Conservation (phyloP, 257 asterid genomes). For the Knoxia roxburghii region DNA sequence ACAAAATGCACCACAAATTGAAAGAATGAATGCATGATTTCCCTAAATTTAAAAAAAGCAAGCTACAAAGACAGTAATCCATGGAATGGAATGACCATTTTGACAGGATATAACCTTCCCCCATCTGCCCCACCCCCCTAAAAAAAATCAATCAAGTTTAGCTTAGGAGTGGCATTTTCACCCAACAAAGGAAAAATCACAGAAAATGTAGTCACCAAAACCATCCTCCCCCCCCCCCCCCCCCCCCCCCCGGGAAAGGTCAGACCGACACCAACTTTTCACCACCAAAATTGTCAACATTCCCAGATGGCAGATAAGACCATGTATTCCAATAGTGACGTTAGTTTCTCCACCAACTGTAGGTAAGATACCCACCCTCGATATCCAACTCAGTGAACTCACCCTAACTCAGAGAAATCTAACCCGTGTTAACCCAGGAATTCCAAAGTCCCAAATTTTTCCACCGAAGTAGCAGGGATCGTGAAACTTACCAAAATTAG, state of each 20-base stretch:
- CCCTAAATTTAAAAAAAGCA: background rate
- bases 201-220: background rate
- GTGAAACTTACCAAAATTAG: constrained; percentile 51
- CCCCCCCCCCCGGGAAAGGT: constrained; percentile 17
- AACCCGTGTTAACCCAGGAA: constrained; percentile 16
- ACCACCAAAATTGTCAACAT: constrained; percentile 15
- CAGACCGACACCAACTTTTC: constrained; percentile 24
- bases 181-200: background rate
- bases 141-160: background rate
- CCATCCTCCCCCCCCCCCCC: background rate
- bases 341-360: constrained; percentile 5
- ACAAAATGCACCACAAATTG: background rate
- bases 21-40: background rate
- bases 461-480: background rate
- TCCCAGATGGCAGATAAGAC: constrained; percentile 8
- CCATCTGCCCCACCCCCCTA: too few species aligned
- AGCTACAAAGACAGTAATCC: background rate
- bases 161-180: constrained; percentile 6
- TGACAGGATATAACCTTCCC: background rate
- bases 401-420: background rate
- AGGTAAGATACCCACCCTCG: constrained; percentile 20
- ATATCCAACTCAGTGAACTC: constrained; percentile 1
- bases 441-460: background rate
- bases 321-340: background rate
- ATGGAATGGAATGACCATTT: background rate